A percentile compares a stretch with the other conserved stretches of the same genome.
Evolutionary conservation across 768 basidiomycete genomes (phyloP).

Genomic region (Lactarius psammicola): DNA sequence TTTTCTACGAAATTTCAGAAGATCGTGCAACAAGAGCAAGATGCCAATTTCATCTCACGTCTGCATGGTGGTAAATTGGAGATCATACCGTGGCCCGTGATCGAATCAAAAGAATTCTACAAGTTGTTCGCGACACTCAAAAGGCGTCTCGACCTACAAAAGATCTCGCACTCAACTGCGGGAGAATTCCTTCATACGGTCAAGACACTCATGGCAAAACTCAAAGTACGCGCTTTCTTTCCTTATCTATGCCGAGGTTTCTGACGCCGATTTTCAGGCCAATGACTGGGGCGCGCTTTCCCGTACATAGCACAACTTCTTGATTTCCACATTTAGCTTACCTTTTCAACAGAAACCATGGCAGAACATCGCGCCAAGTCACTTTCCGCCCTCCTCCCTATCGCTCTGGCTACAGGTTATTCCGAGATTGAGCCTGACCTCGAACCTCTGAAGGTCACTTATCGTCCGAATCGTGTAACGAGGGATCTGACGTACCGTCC

Average conservation of each 20-base stretch:
- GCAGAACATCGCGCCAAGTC: constrained; percentile 43
- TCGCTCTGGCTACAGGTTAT: constrained; percentile 48
- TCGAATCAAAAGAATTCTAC: constrained; percentile 52
- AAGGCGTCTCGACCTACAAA: constrained; percentile 47
- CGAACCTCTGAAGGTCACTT: constrained; percentile 50
- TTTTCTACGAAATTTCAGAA: constrained; percentile 56
- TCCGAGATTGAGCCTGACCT: constrained; percentile 44
- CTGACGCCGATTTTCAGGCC: constrained; percentile 37
- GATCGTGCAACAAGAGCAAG: constrained; percentile 62
- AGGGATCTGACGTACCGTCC: neutral
- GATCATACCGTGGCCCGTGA: constrained; percentile 53
- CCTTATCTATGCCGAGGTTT: neutral
- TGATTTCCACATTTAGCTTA: neutral
- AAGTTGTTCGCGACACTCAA: constrained; percentile 48
- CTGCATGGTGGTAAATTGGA: constrained; percentile 53
- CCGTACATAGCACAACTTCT: constrained; percentile 40
- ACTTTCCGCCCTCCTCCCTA: constrained; percentile 42
- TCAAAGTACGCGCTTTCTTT: constrained; percentile 44
- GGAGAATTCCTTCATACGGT: constrained; percentile 54
- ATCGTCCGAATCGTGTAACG: neutral
- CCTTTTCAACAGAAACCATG: constrained; percentile 42
- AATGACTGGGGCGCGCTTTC: constrained; percentile 65
- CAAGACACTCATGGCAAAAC: constrained; percentile 64
- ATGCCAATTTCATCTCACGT: constrained; percentile 58
- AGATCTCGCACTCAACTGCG: constrained; percentile 47